Evolutionary conservation across 352 stramenopile species (phyloP).

Genomic region (Pythium volutum): DNA sequence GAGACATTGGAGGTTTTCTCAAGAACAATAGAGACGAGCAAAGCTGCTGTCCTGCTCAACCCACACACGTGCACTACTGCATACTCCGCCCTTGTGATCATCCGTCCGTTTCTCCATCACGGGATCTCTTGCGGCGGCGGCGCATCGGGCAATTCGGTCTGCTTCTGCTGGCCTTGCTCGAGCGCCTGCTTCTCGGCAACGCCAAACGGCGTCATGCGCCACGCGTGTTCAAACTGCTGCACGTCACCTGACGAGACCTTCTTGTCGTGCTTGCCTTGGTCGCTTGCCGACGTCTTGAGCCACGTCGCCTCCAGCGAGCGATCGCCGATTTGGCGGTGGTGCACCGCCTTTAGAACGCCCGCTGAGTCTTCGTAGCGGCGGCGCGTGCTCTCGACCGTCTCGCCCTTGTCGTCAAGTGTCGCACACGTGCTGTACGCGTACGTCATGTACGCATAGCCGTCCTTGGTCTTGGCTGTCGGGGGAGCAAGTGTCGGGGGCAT

Average conservation of each 20-base stretch:
- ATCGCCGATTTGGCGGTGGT: slow-evolving; percentile 46
- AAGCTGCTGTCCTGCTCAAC: not conserved
- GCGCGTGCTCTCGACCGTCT: slow-evolving; percentile 49
- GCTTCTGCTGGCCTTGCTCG: slow-evolving; percentile 30
- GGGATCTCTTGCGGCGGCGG: slow-evolving; percentile 46
- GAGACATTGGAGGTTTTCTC: not conserved
- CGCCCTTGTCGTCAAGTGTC: slow-evolving; percentile 45
- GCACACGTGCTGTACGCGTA: slow-evolving; percentile 69
- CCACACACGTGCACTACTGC: not conserved
- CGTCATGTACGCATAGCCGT: slow-evolving; percentile 46
- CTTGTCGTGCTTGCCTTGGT: slow-evolving; percentile 39
- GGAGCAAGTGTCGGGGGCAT: slow-evolving; percentile 32
- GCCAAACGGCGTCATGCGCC: slow-evolving; percentile 56
- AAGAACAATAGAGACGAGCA: not conserved
- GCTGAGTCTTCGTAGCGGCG: slow-evolving; percentile 65
- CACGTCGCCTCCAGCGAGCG: slow-evolving; percentile 49
- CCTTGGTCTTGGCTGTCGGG: slow-evolving; percentile 37
- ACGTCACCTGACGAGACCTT: slow-evolving; percentile 36
- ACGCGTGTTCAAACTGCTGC: slow-evolving; percentile 47
- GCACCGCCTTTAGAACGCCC: slow-evolving; percentile 58
- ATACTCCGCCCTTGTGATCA: too few relatives aligned
- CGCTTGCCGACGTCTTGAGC: slow-evolving; percentile 35
- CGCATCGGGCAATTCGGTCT: slow-evolving; percentile 46
- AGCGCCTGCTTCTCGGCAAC: slow-evolving; percentile 46
- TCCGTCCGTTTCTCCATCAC: too few relatives aligned